Evolutionary conservation across 192 early-diverging fungal species (phyloP).

Genomic region (Phycomyces nitens): DNA sequence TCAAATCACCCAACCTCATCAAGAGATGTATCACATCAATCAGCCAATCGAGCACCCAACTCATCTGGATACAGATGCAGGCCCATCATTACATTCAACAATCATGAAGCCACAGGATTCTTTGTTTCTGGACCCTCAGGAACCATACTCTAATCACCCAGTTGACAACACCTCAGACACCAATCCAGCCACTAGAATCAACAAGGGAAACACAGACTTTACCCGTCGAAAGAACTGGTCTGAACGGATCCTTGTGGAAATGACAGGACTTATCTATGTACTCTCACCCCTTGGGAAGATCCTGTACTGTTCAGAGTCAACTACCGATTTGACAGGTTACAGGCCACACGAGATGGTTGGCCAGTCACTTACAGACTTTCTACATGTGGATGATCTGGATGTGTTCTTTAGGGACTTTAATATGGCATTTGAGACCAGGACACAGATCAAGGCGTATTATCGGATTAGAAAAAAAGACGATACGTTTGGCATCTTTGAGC

Average conservation of each 20-base stretch:
- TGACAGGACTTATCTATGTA: conserved; percentile 46
- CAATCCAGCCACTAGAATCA: neutral
- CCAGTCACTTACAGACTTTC: conserved; percentile 42
- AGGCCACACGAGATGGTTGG: conserved; percentile 43
- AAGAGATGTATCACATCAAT: neutral
- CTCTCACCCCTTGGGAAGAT: conserved; percentile 43
- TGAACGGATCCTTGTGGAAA: conserved; percentile 42
- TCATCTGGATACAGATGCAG: neutral
- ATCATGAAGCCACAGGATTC: too few species aligned
- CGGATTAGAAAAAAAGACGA: conserved; percentile 43
- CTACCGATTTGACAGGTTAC: conserved; percentile 39
- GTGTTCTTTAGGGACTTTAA: conserved; percentile 44
- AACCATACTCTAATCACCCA: neutral
- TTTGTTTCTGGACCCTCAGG: too few species aligned
- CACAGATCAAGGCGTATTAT: conserved; percentile 39
- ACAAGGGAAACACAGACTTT: conserved; percentile 36
- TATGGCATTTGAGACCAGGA: conserved; percentile 30
- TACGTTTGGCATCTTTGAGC: conserved; percentile 38
- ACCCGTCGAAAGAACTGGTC: conserved; percentile 47
- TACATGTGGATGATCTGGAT: conserved; percentile 47
- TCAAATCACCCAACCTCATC: neutral
- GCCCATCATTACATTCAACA: too few species aligned
- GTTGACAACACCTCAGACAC: neutral
- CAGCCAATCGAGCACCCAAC: neutral
- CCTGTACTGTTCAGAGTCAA: conserved; percentile 45